phyloP scores from a whole-genome alignment of 2,329 filamentous ascomycete genomes.

The Nemania abortiva region DNA sequence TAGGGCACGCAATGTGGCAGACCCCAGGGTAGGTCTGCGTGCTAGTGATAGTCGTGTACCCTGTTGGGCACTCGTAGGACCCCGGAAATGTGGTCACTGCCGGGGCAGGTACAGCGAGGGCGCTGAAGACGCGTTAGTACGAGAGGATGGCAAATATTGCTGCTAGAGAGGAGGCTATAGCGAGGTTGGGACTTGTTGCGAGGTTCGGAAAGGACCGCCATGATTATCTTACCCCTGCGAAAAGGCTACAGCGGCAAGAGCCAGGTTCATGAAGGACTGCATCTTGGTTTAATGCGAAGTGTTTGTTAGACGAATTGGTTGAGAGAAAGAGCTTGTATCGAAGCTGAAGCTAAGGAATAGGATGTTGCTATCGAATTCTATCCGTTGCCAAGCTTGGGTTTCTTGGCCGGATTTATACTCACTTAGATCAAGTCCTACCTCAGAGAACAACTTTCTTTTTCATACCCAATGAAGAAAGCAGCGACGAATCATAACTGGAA shows the following conservation, averaged over 20 bases:
- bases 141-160: neutral
- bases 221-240: neutral
- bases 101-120: neutral
- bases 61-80: neutral
- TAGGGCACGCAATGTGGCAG: neutral
- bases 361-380: neutral
- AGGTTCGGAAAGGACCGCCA: neutral
- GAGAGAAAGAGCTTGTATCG: neutral
- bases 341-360: neutral
- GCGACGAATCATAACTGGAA: neutral
- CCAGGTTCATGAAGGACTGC: neutral
- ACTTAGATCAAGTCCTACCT: neutral
- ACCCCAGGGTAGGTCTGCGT: neutral
- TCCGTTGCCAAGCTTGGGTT: neutral
- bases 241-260: neutral
- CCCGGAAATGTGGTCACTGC: neutral
- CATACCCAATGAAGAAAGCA: no score
- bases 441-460: neutral
- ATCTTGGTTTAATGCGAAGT: neutral
- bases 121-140: neutral
- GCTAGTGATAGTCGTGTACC: constrained; percentile 4
- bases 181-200: neutral
- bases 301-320: no score
- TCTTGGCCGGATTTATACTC: neutral
- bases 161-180: no score